Conservation (phyloP, 2,329 filamentous ascomycete genomes). For the Berkeleyomyces rouxiae region DNA sequence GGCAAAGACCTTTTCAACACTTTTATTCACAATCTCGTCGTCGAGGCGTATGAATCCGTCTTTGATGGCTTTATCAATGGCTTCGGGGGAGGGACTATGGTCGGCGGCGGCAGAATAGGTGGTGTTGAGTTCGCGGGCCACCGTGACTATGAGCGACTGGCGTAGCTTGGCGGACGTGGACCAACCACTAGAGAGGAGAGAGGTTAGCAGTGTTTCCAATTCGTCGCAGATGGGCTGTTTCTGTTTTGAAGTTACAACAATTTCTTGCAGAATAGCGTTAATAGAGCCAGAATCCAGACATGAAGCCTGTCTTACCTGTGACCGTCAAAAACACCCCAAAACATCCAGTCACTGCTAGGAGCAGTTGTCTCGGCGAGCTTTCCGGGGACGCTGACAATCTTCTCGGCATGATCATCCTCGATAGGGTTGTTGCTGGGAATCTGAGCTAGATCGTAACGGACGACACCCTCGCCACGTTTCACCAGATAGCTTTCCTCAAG, state of each 20-base stretch:
- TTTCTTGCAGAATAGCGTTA: background rate
- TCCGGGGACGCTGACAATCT: constrained; percentile 79
- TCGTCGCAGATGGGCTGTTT: background rate
- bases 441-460: constrained; percentile 88
- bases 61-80: constrained; percentile 85
- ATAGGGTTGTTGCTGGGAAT: constrained; percentile 94
- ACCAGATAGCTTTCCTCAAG: constrained; percentile 88
- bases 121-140: constrained; percentile 78
- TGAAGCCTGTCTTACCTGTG: constrained; percentile 52
- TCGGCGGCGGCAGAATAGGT: constrained; percentile 63
- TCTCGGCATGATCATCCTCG: constrained; percentile 95
- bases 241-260: background rate
- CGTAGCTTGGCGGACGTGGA: constrained; percentile 92
- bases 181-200: constrained; percentile 56
- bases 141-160: constrained; percentile 79
- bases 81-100: constrained; percentile 54
- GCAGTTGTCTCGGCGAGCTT: constrained; percentile 27
- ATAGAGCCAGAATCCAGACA: background rate
- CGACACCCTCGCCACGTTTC: constrained; percentile 74
- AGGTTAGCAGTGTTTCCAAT: background rate
- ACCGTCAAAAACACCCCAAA: constrained; percentile 97
- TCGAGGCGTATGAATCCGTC: constrained; percentile 76
- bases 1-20: constrained; percentile 79
- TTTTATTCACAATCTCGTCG: constrained; percentile 86
- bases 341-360: constrained; percentile 85